Evolutionary conservation across 179 eudicot genomes (phyloP), one percentile per base, ranked within the genome.

Genomic region (Spinacia oleracea): DNA sequence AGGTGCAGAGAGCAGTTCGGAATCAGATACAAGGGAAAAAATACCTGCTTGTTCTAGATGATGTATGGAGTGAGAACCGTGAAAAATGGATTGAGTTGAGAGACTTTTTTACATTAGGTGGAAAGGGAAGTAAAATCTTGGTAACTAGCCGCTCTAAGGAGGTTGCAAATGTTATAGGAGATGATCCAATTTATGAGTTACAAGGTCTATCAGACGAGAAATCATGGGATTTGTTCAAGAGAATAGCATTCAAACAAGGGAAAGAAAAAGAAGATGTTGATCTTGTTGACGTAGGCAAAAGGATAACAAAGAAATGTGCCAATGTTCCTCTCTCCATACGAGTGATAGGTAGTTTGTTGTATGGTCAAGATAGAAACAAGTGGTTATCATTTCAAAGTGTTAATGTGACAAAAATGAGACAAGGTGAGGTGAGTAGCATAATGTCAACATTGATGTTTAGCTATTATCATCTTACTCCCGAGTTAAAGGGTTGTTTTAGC

Each of bases 21-120:
- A 7, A 81, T 9, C 27, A 60, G 46, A 38, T 74, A 34, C 15
- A 21, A 14, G 77, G 56, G 25, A 72, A 81, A 38, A 81, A 38
- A 18, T 83, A 70, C 60, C 70, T 86, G 20, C 84, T 83, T 72
- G 84, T 86, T 32, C 46, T 86, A 23, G 88, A 86, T 70, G 88
- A 86, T 69, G 53, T 83, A 16, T 83, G 82, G 82, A 53, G 9
- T 18, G 78, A 80, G 32, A 7, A 43, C 35, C 83, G 21, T 21
- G 1, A 43, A 45, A 64, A 75, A n/a, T 80, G 75, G 83, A 29
- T 75, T 7, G 20, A 69, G 2, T 32, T 80, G 25, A 45, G 11
- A 31, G 23, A 46, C 0, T 29, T 78, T 48, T 72, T 71, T 43
- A 20, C 6, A 0, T 12, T 46, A 9, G 76, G 70, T 16, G 76